phyloP scores from a whole-genome alignment of 148 eudicot species.

The Diospyros lotus region DNA sequence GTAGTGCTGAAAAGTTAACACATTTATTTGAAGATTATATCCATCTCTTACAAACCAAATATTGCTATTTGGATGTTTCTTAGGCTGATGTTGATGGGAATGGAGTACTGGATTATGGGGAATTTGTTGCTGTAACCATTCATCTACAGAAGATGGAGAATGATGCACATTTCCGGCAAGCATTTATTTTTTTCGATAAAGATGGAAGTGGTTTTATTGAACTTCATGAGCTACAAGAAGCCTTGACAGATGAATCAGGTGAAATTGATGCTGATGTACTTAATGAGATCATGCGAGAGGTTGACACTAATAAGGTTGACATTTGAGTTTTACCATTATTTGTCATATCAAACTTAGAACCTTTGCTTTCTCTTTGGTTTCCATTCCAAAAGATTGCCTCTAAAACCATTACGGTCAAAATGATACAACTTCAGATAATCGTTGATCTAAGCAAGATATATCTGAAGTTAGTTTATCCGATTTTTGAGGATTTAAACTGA shows the following conservation, averaged over 20 bases:
- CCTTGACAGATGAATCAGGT: constrained; percentile 68
- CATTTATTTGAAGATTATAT: neutral
- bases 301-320: constrained; percentile 82
- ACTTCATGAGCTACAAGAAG: constrained; percentile 76
- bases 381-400: neutral
- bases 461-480: too few species aligned
- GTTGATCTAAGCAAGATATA: neutral
- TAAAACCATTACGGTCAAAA: neutral
- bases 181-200: constrained; percentile 81
- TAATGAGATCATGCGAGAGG: constrained; percentile 82
- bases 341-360: neutral
- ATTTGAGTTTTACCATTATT: neutral
- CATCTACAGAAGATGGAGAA: constrained; percentile 96
- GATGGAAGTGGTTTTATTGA: constrained; percentile 90
- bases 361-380: neutral
- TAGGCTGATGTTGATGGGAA: constrained; percentile 97
- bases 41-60: neutral
- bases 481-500: neutral
- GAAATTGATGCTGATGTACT: constrained; percentile 64
- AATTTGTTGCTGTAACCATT: constrained; percentile 95
- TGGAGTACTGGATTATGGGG: constrained; percentile 88
- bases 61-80: constrained; percentile 9
- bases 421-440: neutral
- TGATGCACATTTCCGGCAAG: constrained; percentile 84
- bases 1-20: neutral